Conservation (phyloP, 108 stramenopile species). For the Cyclotella kingstonii region DNA sequence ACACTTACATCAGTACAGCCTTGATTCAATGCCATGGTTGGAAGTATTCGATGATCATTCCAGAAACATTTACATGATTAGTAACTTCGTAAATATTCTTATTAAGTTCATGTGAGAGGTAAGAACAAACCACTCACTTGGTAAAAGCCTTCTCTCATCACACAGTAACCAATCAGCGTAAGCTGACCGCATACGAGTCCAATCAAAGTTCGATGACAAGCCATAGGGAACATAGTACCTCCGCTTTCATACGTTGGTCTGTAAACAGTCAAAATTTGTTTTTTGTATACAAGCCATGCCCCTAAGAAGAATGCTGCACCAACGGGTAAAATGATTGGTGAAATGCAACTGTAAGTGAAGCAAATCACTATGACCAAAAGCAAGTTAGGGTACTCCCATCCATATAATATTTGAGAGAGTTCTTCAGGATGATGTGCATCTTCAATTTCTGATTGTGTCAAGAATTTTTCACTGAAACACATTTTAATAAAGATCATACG, state of each 20-base stretch:
- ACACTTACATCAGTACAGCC: slow-evolving; percentile 12
- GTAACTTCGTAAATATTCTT: too few species aligned
- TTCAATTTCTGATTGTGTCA: slow-evolving; percentile 79
- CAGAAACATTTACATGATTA: not conserved
- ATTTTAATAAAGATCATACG: slow-evolving; percentile 59
- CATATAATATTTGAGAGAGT: slow-evolving; percentile 48
- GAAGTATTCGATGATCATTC: not conserved
- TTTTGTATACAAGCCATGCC: slow-evolving; percentile 85
- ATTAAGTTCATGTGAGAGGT: not conserved
- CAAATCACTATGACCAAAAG: slow-evolving; percentile 85
- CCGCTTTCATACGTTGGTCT: slow-evolving; percentile 60
- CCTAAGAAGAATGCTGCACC: slow-evolving; percentile 76
- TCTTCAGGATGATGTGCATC: slow-evolving; percentile 42
- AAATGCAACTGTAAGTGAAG: slow-evolving; percentile 73
- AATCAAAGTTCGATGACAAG: slow-evolving; percentile 53
- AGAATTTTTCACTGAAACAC: slow-evolving; percentile 56
- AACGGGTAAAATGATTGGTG: slow-evolving; percentile 81
- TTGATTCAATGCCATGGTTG: not conserved
- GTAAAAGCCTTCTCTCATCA: slow-evolving; percentile 45
- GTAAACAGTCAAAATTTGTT: slow-evolving; percentile 83
- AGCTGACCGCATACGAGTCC: slow-evolving; percentile 51
- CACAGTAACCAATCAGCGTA: slow-evolving; percentile 49
- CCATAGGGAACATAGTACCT: slow-evolving; percentile 62
- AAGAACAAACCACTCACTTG: slow-evolving; percentile 16
- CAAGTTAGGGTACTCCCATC: slow-evolving; percentile 85